These are phyloP conservation scores for Ceriops zippeliana DNA, from an alignment of 345 rosid genomes.

Conservation along the genomic window DNA sequence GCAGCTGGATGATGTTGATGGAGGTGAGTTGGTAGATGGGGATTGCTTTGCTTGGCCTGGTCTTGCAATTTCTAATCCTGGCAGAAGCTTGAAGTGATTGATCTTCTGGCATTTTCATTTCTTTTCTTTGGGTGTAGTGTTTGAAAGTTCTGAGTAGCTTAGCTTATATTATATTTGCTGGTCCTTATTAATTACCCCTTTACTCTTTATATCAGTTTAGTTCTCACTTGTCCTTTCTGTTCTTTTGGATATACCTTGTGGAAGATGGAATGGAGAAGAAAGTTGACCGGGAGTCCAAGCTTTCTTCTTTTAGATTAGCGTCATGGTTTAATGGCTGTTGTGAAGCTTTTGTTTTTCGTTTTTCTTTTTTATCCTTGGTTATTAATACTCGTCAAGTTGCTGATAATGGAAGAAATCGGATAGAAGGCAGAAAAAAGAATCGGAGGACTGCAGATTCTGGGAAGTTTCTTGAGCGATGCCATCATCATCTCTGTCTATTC, in stretches of 20 bases:
- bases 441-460: background rate
- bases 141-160: background rate
- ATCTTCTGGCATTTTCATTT: background rate
- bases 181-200: background rate
- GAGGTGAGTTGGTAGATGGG: background rate
- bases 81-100: conserved; percentile 42
- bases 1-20: conserved; percentile 27
- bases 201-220: too few species aligned
- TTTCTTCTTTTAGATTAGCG: background rate
- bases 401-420: background rate
- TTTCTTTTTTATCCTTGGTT: background rate
- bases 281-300: background rate
- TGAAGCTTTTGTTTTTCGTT: background rate
- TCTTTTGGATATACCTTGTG: too few species aligned
- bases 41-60: conserved; percentile 48
- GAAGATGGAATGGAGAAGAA: too few species aligned
- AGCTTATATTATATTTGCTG: background rate
- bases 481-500: too few species aligned
- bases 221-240: too few species aligned
- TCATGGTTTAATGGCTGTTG: background rate
- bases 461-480: background rate
- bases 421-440: background rate
- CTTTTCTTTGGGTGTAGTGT: too few species aligned
- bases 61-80: conserved; percentile 47
- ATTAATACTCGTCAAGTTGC: too few species aligned